A percentile compares a stretch with the other conserved stretches of the same genome.
These are phyloP conservation scores for Phytophthora fragariae DNA, from an alignment of 352 stramenopile species.

Conservation along the genomic window DNA sequence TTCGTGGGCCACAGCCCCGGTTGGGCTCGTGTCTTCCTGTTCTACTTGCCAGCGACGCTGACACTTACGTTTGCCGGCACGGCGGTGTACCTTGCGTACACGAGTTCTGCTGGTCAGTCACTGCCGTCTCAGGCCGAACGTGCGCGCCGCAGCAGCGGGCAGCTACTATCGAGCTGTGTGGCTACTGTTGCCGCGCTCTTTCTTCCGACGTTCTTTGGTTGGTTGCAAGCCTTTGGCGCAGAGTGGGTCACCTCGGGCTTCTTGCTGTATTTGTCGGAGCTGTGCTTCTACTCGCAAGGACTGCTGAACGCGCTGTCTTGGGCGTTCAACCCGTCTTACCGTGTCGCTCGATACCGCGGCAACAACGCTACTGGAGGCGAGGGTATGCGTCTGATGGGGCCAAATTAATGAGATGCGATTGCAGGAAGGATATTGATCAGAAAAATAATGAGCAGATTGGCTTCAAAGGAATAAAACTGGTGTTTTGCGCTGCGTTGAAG, in stretches of 20 bases:
- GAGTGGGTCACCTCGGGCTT: constrained; percentile 46
- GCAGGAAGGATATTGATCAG: constrained; percentile 11
- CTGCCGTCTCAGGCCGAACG: constrained; percentile 43
- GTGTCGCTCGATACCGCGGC: constrained; percentile 46
- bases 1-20: constrained; percentile 59
- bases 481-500: not conserved
- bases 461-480: not conserved
- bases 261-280: constrained; percentile 62
- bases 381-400: constrained; percentile 39
- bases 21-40: constrained; percentile 67
- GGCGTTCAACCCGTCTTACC: constrained; percentile 67
- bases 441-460: not conserved
- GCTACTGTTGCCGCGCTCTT: constrained; percentile 51
- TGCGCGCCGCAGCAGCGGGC: constrained; percentile 51
- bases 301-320: constrained; percentile 64
- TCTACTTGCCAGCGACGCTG: constrained; percentile 60
- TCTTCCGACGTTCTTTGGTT: constrained; percentile 57
- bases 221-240: constrained; percentile 45
- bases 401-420: constrained; percentile 35
- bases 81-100: constrained; percentile 44
- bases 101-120: constrained; percentile 15
- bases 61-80: constrained; percentile 46
- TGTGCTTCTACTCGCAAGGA: constrained; percentile 74
- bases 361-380: constrained; percentile 32
- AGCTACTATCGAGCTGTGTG: constrained; percentile 58